These are phyloP conservation scores for Trichoderma asperelloides DNA, from an alignment of 495 filamentous ascomycete genomes.

Conservation along the genomic window DNA sequence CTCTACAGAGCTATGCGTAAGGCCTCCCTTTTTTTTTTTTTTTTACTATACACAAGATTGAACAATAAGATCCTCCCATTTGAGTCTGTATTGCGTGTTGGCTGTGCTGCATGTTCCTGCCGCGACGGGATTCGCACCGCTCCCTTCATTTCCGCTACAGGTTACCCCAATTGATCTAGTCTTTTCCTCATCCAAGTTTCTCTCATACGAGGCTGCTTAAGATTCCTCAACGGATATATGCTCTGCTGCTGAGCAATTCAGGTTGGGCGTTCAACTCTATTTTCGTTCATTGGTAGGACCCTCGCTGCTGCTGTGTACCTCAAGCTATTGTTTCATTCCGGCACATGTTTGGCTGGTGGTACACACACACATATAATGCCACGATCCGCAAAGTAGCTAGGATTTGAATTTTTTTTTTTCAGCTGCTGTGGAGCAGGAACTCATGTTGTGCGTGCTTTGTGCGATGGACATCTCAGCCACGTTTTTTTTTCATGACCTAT, in stretches of 20 bases:
- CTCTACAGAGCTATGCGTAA: neutral
- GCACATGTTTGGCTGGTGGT: neutral
- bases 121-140: neutral
- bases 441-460: neutral
- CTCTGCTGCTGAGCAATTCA: neutral
- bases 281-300: neutral
- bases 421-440: neutral
- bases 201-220: no score
- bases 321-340: conserved; percentile 1
- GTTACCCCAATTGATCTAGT: neutral
- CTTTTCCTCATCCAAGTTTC: neutral
- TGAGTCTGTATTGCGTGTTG: neutral
- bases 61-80: neutral
- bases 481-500: no score
- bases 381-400: no score
- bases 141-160: neutral
- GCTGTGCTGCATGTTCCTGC: neutral
- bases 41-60: neutral
- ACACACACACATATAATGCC: neutral
- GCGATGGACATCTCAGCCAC: no score
- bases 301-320: neutral
- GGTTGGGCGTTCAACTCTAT: neutral
- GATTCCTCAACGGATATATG: no score
- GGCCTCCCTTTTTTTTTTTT: neutral
- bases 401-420: no score